phyloP scores from a whole-genome alignment of 345 rosid genomes.

The Gossypium herbaceum region DNA sequence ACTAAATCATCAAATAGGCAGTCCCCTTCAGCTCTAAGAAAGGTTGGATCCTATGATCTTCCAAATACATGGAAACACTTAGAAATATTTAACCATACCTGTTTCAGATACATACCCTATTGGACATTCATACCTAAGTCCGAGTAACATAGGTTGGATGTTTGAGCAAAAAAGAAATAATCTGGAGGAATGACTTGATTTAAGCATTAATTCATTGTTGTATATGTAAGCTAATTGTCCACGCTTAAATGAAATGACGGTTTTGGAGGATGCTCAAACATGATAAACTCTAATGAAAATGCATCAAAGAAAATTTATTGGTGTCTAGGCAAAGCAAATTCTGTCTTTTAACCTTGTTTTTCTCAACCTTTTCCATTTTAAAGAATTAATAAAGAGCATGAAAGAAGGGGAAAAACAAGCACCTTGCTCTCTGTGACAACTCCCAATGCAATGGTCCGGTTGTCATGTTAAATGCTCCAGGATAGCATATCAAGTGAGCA shows the following conservation, averaged over 20 bases:
- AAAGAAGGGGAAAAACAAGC: neutral
- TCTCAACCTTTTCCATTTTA: neutral
- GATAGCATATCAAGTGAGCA: slow-evolving; percentile 92
- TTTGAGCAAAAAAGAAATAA: neutral
- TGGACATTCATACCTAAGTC: too few species aligned
- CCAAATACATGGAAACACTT: too few species aligned
- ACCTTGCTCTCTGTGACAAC: slow-evolving; percentile 88
- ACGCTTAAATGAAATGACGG: neutral
- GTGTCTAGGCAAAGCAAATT: neutral
- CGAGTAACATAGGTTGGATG: neutral
- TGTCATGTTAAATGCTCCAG: slow-evolving; percentile 97
- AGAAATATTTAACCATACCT: too few species aligned
- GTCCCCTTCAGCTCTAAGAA: neutral
- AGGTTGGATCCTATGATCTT: neutral
- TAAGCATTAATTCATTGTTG: neutral
- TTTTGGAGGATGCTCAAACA: neutral
- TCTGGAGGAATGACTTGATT: neutral
- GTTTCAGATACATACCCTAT: too few species aligned
- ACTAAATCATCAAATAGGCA: neutral
- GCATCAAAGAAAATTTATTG: neutral
- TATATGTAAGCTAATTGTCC: neutral
- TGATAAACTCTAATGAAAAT: neutral
- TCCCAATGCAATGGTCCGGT: slow-evolving; percentile 98
- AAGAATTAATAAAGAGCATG: neutral
- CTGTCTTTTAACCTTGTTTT: neutral